Conservation (phyloP, 2,329 filamentous ascomycete genomes). For the Colletotrichum sidae region DNA sequence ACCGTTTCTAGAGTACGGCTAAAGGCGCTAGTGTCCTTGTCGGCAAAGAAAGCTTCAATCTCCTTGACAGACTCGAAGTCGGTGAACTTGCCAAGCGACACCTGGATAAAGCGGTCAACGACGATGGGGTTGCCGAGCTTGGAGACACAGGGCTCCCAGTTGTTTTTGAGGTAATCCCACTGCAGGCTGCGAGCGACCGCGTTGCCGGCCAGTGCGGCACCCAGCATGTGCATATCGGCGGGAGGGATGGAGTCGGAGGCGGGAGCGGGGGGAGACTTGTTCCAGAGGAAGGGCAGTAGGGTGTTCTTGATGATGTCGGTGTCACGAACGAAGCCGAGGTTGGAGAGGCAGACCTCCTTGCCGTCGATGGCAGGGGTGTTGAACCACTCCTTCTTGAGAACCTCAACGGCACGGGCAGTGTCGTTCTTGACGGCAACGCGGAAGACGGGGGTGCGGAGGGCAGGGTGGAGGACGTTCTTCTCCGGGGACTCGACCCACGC, state of each 20-base stretch:
- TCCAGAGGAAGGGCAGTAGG: conserved; percentile 84
- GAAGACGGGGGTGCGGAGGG: conserved; percentile 84
- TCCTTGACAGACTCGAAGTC: conserved; percentile 77
- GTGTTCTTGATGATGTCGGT: conserved; percentile 72
- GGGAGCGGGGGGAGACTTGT: conserved; percentile 63
- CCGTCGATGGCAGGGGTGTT: conserved; percentile 88
- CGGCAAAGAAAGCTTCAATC: conserved; percentile 85
- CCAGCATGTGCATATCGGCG: conserved; percentile 89
- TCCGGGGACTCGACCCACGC: conserved; percentile 80
- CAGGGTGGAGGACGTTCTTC: conserved; percentile 79
- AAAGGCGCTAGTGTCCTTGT: conserved; percentile 87
- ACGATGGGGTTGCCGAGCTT: conserved; percentile 88
- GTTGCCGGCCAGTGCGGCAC: conserved; percentile 79
- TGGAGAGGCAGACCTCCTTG: conserved; percentile 84
- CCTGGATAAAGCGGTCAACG: conserved; percentile 87
- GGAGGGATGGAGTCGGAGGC: conserved; percentile 76
- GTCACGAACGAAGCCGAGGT: conserved; percentile 80
- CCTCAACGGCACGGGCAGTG: conserved; percentile 75
- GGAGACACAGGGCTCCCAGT: conserved; percentile 80
- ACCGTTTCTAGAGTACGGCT: conserved; percentile 88
- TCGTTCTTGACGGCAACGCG: conserved; percentile 78
- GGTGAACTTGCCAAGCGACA: conserved; percentile 82
- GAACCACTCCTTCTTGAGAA: conserved; percentile 87
- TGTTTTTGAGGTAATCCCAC: conserved; percentile 87
- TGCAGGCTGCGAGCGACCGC: conserved; percentile 76